Evolutionary conservation across 371 early-diverging fungal species (phyloP), one percentile per base, ranked within the genome.

Genomic region (Mortierella sp.): DNA sequence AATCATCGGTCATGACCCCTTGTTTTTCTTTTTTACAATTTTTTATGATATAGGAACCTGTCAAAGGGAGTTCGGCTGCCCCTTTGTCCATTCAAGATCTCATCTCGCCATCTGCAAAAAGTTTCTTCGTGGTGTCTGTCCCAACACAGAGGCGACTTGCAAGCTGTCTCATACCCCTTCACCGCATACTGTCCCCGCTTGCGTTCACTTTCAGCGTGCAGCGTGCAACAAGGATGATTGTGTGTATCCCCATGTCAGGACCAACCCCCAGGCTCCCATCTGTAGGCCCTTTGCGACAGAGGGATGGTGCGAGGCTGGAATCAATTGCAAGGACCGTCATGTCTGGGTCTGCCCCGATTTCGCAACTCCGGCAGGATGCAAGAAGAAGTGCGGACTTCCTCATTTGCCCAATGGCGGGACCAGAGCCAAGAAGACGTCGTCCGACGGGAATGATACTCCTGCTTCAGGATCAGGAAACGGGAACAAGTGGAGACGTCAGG

Each of bases 321-420:
- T 71, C 22, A 77, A 76, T 1, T 91, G 91, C 52, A 81, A 82
- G 44, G 85, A 90, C 68, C 88, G 90, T 22, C 91, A 91, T 77
- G 80, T 90, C 10, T 90, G 89, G 80, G 88, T 91, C 2, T 91
- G 91, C 50, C 91, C 91, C 2, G 89, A 89, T 65, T 90, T 91
- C 83, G 90, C 85, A 48, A 88, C 89, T 0, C 79, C 86, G 1
- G 85, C 87, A 73, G 90, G 91, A 24, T 88, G 90, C n/a, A 90
- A 90, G 70, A 86, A 87, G 40, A 90, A 87, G 52, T 91, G 91
- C 68, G 86, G 89, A 19, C 79, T 90, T 64, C 90, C 91, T 8
- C 91, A 91, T 76, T 86, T 91, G 0, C 88, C 88, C 9, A 85
- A 82, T 68, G 78, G 84, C 24, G 86, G 86, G 8, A 77, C 70